Conservation (phyloP, 2,329 filamentous ascomycete genomes). For the Ophiostoma sp. region DNA sequence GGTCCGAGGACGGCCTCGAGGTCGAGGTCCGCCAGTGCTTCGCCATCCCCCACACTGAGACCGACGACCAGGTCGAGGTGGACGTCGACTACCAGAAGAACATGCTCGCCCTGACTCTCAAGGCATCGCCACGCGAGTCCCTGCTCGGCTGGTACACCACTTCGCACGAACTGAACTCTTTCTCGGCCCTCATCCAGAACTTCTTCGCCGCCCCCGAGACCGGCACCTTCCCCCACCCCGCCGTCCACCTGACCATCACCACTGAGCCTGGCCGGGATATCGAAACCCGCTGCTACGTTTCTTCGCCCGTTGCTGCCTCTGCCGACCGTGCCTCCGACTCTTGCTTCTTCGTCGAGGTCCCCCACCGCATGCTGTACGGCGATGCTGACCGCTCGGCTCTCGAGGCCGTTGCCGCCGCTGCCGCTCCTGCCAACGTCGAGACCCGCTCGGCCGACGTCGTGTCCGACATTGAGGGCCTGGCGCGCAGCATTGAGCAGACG, state of each 20-base stretch:
- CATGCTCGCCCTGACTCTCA: slow-evolving; percentile 92
- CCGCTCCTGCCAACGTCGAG: slow-evolving; percentile 70
- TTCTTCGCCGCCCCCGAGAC: slow-evolving; percentile 97
- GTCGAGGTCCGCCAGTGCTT: slow-evolving; percentile 95
- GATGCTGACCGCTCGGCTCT: slow-evolving; percentile 58
- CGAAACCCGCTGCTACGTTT: slow-evolving; percentile 90
- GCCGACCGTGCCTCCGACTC: slow-evolving; percentile 92
- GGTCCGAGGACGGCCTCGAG: slow-evolving; percentile 94
- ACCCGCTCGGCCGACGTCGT: slow-evolving; percentile 66
- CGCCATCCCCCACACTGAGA: slow-evolving; percentile 96
- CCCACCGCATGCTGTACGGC: slow-evolving; percentile 86
- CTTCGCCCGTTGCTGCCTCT: slow-evolving; percentile 88
- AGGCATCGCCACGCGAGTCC: slow-evolving; percentile 87
- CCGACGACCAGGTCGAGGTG: slow-evolving; percentile 96
- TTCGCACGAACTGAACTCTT: slow-evolving; percentile 93
- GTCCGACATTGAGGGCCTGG: slow-evolving; percentile 84
- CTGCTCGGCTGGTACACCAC: slow-evolving; percentile 99
- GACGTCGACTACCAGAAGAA: slow-evolving; percentile 99
- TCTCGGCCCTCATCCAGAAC: slow-evolving; percentile 98
- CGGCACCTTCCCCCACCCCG: slow-evolving; percentile 95
- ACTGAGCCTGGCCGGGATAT: slow-evolving; percentile 85
- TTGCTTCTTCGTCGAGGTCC: slow-evolving; percentile 95
- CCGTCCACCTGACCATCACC: slow-evolving; percentile 90
- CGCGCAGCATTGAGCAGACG: slow-evolving; percentile 80
- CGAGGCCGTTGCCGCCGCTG: slow-evolving; percentile 63